A percentile compares a stretch with the other conserved stretches of the same genome.
Evolutionary conservation across 257 asterid species (phyloP).

Genomic region (Solanum neorickii): DNA sequence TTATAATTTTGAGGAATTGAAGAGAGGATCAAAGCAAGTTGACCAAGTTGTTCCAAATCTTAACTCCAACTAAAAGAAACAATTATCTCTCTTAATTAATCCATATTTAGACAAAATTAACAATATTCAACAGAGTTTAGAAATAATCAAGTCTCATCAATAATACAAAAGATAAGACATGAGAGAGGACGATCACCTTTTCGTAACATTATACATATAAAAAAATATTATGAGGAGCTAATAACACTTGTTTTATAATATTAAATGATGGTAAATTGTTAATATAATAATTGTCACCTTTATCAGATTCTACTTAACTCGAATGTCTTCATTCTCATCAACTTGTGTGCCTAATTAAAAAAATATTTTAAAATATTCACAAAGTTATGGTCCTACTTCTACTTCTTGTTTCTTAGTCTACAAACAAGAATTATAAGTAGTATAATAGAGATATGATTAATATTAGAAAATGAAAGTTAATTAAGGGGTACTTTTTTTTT

Average conservation of each 20-base stretch:
- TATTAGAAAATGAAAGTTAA: neutral
- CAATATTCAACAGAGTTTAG: neutral
- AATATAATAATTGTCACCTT: constrained; percentile 15
- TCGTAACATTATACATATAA: neutral
- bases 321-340: constrained; percentile 63
- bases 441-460: neutral
- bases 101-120: neutral
- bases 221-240: neutral
- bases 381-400: constrained; percentile 17
- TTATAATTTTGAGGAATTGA: neutral
- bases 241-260: constrained; percentile 1
- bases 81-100: neutral
- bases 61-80: neutral
- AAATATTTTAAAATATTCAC: neutral
- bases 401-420: constrained; percentile 7
- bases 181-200: constrained; percentile 16
- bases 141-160: neutral
- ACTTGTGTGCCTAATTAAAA: constrained; percentile 13
- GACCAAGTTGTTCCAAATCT: neutral
- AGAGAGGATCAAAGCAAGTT: neutral
- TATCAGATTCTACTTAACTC: constrained; percentile 42
- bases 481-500: neutral
- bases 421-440: neutral
- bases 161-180: constrained; percentile 35
- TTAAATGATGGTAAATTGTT: neutral